Percentiles rank a stretch among this genome's conserved stretches.
phyloP scores from a whole-genome alignment of 2,329 filamentous ascomycete species.

The Scopulariopsis brevicaulis region DNA sequence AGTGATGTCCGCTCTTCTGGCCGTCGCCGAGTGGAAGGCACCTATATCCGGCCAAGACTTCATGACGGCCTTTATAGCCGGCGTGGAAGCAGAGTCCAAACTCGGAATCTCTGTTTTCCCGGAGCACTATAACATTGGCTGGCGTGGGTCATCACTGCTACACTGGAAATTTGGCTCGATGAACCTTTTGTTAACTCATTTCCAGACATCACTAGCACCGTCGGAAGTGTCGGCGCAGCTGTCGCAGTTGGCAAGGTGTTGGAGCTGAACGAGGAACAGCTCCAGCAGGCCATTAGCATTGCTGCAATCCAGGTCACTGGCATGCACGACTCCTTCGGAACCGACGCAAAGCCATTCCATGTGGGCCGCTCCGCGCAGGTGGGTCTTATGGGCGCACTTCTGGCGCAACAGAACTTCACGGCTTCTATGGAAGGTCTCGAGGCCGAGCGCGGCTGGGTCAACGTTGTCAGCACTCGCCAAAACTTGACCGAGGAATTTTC shows the following conservation, averaged over 20 bases:
- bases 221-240: background rate
- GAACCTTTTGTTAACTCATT: too few species aligned
- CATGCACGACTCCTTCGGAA: background rate
- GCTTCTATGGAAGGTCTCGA: background rate
- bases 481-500: background rate
- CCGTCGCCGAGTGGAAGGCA: background rate
- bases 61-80: background rate
- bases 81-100: background rate
- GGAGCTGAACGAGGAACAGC: background rate
- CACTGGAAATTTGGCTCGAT: too few species aligned
- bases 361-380: background rate
- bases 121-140: background rate
- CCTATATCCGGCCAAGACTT: background rate
- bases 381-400: background rate
- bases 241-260: background rate
- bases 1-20: background rate
- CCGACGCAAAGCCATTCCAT: background rate
- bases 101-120: background rate
- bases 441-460: background rate
- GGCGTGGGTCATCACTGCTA: background rate
- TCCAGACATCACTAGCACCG: background rate
- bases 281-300: background rate
- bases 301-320: background rate
- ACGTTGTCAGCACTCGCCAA: background rate
- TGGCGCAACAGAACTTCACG: background rate